Evolutionary conservation across 2,329 filamentous ascomycete genomes (phyloP).

Genomic region (Pseudogymnoascus sp.): DNA sequence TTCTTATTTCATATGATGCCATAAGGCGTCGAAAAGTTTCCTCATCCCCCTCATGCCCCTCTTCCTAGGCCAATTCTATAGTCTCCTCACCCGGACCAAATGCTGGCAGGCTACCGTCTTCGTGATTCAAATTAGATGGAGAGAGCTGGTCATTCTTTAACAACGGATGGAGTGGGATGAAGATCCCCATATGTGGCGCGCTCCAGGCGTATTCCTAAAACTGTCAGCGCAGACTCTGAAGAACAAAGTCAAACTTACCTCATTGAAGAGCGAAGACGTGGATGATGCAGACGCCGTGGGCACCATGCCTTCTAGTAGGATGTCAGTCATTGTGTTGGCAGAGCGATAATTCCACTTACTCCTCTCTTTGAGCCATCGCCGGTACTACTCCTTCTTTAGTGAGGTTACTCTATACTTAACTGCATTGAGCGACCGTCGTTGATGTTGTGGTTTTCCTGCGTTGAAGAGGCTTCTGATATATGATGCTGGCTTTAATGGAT

Average conservation of each 20-base stretch:
- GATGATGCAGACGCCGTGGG: not conserved
- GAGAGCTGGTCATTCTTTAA: not conserved
- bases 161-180: conserved; percentile 15
- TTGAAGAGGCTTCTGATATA: not conserved
- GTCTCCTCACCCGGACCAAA: not conserved
- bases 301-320: not conserved
- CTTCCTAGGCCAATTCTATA: not conserved
- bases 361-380: not conserved
- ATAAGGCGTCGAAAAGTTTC: not conserved
- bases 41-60: not conserved
- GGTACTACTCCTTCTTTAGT: not conserved
- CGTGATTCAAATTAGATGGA: not conserved
- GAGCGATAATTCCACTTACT: not conserved
- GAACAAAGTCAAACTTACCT: not conserved
- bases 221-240: not conserved
- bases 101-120: not conserved
- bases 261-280: not conserved
- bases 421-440: not conserved
- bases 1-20: not conserved
- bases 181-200: conserved; percentile 12
- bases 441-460: not conserved
- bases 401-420: not conserved
- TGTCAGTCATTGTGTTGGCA: not conserved
- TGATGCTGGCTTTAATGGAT: not conserved
- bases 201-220: conserved; percentile 2